Conservation (phyloP, 2,329 filamentous ascomycete genomes). For the Arthrocladium fulminans region DNA sequence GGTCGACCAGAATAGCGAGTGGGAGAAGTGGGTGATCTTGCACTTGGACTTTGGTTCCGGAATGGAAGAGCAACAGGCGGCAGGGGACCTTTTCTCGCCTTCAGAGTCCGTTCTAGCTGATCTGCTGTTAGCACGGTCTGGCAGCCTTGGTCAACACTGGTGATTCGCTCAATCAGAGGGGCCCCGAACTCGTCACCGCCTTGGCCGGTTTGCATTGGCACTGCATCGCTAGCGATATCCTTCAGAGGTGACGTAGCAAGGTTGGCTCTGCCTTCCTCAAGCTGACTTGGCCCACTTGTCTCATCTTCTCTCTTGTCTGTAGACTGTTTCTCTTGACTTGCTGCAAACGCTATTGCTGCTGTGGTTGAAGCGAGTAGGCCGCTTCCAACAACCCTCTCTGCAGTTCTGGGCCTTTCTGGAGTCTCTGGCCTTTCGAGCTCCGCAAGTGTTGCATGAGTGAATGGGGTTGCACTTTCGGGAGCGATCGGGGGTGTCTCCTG, state of each 20-base stretch:
- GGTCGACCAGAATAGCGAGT: constrained; percentile 6
- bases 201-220: constrained; percentile 22
- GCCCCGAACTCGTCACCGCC: neutral
- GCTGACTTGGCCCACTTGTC: constrained; percentile 48
- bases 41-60: constrained; percentile 14
- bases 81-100: constrained; percentile 24
- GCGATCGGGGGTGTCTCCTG: constrained; percentile 17
- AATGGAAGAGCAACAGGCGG: constrained; percentile 29
- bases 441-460: too few species aligned
- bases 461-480: constrained; percentile 12
- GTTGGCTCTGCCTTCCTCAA: constrained; percentile 27
- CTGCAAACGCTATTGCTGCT: constrained; percentile 17
- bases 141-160: constrained; percentile 60
- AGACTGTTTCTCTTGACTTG: constrained; percentile 28
- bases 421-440: neutral
- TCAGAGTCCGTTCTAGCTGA: constrained; percentile 66
- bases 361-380: constrained; percentile 19
- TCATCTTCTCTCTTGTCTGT: constrained; percentile 56
- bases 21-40: neutral
- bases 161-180: neutral
- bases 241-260: constrained; percentile 43
- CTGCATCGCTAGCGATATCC: constrained; percentile 53
- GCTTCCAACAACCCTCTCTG: constrained; percentile 10
- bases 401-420: constrained; percentile 30
- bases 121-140: constrained; percentile 79